These are phyloP conservation scores for Penicillium coprophilum DNA, from an alignment of 495 filamentous ascomycete species.

Conservation along the genomic window DNA sequence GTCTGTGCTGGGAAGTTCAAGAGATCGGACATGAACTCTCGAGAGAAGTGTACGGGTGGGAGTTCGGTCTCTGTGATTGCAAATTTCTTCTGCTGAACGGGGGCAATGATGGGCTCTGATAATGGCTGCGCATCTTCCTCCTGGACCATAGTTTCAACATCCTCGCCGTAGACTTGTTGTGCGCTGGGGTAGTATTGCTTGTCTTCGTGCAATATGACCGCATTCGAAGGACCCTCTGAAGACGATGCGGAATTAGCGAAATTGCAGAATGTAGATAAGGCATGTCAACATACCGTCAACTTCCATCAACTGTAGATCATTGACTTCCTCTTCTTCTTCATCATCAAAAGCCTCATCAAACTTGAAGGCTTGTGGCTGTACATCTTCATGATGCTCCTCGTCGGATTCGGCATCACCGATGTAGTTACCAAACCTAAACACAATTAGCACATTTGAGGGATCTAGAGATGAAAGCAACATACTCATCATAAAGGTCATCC, in stretches of 20 bases:
- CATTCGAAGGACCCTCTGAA: conserved; percentile 89
- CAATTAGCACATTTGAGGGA: conserved; percentile 8
- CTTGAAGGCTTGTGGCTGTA: conserved; percentile 70
- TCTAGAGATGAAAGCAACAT: conserved; percentile 22
- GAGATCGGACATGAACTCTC: conserved; percentile 91
- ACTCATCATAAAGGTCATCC: conserved; percentile 89
- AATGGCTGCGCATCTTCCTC: conserved; percentile 96
- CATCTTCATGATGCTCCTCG: conserved; percentile 74
- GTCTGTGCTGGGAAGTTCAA: conserved; percentile 95
- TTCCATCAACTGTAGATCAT: conserved; percentile 89
- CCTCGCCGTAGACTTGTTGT: conserved; percentile 88
- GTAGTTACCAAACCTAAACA: conserved; percentile 83
- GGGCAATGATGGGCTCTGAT: conserved; percentile 88
- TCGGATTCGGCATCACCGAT: conserved; percentile 92
- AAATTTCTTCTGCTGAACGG: conserved; percentile 93
- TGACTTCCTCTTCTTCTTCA: conserved; percentile 56
- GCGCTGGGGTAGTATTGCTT: conserved; percentile 99
- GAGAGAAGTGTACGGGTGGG: conserved; percentile 80
- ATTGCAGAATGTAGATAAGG: neutral
- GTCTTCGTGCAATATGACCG: conserved; percentile 95
- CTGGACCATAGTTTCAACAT: conserved; percentile 93
- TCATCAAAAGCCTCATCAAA: conserved; percentile 71
- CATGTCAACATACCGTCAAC: conserved; percentile 64
- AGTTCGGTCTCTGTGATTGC: conserved; percentile 87
- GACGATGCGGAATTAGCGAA: conserved; percentile 16